Conservation (phyloP, 2,329 filamentous ascomycete species). For the Calonectria pseudoreteaudii region DNA sequence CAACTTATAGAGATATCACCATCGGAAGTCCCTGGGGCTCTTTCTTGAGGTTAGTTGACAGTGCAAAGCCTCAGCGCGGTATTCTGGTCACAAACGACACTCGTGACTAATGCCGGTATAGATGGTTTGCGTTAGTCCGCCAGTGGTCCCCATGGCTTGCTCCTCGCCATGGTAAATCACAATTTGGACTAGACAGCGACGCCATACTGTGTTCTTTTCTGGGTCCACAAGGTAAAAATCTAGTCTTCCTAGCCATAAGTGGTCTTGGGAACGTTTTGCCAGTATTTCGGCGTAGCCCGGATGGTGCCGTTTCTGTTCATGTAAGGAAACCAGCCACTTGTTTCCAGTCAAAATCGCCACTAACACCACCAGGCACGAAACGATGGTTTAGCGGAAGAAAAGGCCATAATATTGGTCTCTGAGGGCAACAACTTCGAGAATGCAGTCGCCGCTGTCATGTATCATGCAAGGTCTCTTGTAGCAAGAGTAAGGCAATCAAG, state of each 20-base stretch:
- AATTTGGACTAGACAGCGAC: conserved; percentile 79
- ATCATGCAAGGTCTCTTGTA: conserved; percentile 77
- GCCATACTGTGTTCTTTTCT: conserved; percentile 84
- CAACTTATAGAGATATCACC: conserved; percentile 65
- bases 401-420: conserved; percentile 75
- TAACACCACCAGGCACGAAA: conserved; percentile 66
- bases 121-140: conserved; percentile 86
- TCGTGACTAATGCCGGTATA: conserved; percentile 40
- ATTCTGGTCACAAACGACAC: background rate
- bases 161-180: conserved; percentile 81
- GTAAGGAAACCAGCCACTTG: conserved; percentile 55
- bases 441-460: conserved; percentile 84
- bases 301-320: conserved; percentile 76
- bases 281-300: conserved; percentile 72
- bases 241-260: conserved; percentile 84
- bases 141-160: conserved; percentile 88
- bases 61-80: background rate
- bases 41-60: conserved; percentile 61
- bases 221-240: conserved; percentile 75
- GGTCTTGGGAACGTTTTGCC: conserved; percentile 78
- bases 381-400: conserved; percentile 69
- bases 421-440: conserved; percentile 79
- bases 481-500: conserved; percentile 54
- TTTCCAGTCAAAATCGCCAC: background rate
- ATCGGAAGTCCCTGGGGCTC: conserved; percentile 73